Evolutionary conservation across 108 stramenopile species (phyloP).

Genomic region (Aurantiochytrium sp.): DNA sequence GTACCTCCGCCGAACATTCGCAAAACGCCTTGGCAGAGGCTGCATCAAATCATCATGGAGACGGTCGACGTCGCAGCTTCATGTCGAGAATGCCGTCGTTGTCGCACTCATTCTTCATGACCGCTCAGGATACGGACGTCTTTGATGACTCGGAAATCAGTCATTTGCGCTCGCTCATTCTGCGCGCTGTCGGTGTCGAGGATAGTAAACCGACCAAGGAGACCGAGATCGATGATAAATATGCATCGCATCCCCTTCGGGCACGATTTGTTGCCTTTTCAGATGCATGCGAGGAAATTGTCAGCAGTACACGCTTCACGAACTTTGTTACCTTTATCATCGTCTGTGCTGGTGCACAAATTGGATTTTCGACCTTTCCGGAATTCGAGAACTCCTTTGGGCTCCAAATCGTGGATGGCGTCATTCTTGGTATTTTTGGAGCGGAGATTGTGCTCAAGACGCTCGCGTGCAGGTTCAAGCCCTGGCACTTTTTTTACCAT

Average conservation of each 20-base stretch:
- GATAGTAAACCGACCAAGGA: neutral
- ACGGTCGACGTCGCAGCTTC: too few species aligned
- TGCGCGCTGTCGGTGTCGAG: neutral
- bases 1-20: too few species aligned
- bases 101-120: neutral
- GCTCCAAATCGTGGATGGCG: neutral
- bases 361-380: conserved; percentile 12
- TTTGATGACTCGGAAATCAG: neutral
- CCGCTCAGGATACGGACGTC: neutral
- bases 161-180: neutral
- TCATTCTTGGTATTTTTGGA: conserved; percentile 17
- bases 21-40: too few species aligned
- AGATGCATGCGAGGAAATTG: neutral
- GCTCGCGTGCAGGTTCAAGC: neutral
- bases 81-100: neutral
- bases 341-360: neutral
- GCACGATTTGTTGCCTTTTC: neutral
- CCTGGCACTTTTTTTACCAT: neutral
- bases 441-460: conserved; percentile 20
- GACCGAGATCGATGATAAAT: neutral
- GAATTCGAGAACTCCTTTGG: neutral
- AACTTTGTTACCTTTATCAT: conserved; percentile 27
- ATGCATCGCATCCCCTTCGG: neutral
- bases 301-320: neutral
- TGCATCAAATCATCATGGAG: too few species aligned